Evolutionary conservation across 176 grass and related monocot species (phyloP), one percentile per base, ranked within the genome.

Genomic region (Tillandsia leiboldiana): DNA sequence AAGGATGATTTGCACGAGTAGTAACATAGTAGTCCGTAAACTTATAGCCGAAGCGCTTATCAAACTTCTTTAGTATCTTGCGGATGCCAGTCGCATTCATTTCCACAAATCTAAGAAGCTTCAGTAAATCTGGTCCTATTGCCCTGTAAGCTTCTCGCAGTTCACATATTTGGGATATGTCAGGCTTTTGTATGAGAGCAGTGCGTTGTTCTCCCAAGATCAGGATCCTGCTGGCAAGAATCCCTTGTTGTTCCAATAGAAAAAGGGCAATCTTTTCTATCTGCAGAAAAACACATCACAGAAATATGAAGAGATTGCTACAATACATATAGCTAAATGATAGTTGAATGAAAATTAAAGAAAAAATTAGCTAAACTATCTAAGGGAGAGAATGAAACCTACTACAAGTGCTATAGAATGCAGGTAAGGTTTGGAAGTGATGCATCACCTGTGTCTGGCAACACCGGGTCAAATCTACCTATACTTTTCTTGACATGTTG

Each of bases 221-320:
- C 70, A 93, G 79, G 9, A 99, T 83, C 76, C 72, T 88, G 72
- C 87, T 90, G 66, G 94, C 88, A 73, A 99, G 86, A 63, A 73
- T 67, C 28, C 89, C 94, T 84, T 99, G 89, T 77, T 88, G 89
- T 85, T 82, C 82, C 64, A 99, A 79, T 23, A 99, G 78, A 83
- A 97, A 90, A n/a, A 93, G 87, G 22, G 90, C 94, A 63, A 86
- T 69, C 79, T 90, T 99, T 72, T 99, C 94, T 67, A 99, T 99
- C 94, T 93, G 72, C 42, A 75, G 54, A 26, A 51, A 66, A 79
- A 67, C 22, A 71, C 17, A 57, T 64, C 42, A 73, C 23, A 75
- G 70, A 68, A 48, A 65, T 73, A 52, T 56, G 67, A 73, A 12
- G 62, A 26, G 2, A 62, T 14, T 51, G 20, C 56, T 61, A 61